These are phyloP conservation scores for Epichloe sibirici DNA, from an alignment of 2,329 filamentous ascomycete species.

Conservation along the genomic window DNA sequence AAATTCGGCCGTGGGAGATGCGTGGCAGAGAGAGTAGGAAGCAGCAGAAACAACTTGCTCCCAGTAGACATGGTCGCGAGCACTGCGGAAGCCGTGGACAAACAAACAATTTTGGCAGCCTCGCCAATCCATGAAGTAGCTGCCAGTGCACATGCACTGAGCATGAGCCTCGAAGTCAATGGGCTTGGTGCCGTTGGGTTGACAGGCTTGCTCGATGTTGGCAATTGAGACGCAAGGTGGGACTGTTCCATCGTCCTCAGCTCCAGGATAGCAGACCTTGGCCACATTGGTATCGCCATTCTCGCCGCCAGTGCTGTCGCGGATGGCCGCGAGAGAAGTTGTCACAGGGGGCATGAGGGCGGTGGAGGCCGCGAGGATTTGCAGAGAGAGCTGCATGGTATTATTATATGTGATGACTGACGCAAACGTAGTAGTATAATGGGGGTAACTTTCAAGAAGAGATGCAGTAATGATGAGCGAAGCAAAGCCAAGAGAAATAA, in stretches of 20 bases:
- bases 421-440: background rate
- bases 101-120: slow-evolving; percentile 29
- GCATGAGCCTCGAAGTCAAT: slow-evolving; percentile 16
- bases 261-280: slow-evolving; percentile 7
- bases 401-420: slow-evolving; percentile 1
- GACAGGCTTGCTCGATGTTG: slow-evolving; percentile 19
- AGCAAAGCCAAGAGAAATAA: background rate
- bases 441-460: slow-evolving; percentile 1
- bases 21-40: slow-evolving; percentile 23
- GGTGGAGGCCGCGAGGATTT: slow-evolving; percentile 5
- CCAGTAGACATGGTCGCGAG: slow-evolving; percentile 22
- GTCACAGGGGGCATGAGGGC: slow-evolving; percentile 7
- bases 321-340: background rate
- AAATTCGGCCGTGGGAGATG: slow-evolving; percentile 25
- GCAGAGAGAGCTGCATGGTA: slow-evolving; percentile 9
- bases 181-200: slow-evolving; percentile 16
- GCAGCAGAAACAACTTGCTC: slow-evolving; percentile 22
- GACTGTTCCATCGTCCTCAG: background rate
- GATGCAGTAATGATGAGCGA: slow-evolving; percentile 3
- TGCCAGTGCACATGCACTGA: slow-evolving; percentile 30
- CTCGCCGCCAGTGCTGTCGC: background rate
- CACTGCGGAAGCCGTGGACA: slow-evolving; percentile 26
- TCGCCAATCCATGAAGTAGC: slow-evolving; percentile 30
- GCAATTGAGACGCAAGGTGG: slow-evolving; percentile 19
- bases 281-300: background rate